Conservation (phyloP, 768 basidiomycete genomes). For the Megacollybia marginata region DNA sequence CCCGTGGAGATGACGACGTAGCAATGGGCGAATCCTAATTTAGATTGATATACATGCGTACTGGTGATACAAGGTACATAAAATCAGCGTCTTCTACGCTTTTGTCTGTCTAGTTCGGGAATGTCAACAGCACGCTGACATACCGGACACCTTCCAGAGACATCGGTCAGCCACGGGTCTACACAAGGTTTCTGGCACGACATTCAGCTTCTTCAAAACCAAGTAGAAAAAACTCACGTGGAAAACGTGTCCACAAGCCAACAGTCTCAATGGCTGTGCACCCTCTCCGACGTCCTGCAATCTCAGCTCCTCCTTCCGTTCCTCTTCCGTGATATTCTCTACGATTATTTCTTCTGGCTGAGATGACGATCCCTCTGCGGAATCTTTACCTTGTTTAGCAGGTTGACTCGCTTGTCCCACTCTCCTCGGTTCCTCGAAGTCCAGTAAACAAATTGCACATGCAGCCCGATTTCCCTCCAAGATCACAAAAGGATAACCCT, state of each 20-base stretch:
- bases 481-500: slow-evolving; percentile 74
- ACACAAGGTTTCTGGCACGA: slow-evolving; percentile 69
- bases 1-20: not conserved
- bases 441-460: slow-evolving; percentile 80
- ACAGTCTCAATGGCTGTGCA: slow-evolving; percentile 65
- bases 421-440: slow-evolving; percentile 68
- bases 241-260: slow-evolving; percentile 83
- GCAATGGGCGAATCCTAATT: no score
- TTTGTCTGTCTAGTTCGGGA: slow-evolving; percentile 26
- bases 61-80: no score
- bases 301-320: slow-evolving; percentile 34
- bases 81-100: not conserved
- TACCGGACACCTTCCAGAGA: slow-evolving; percentile 82
- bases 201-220: slow-evolving; percentile 3
- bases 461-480: slow-evolving; percentile 78
- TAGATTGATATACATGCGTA: no score
- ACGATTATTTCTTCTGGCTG: slow-evolving; percentile 18
- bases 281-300: slow-evolving; percentile 71
- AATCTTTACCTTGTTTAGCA: slow-evolving; percentile 8
- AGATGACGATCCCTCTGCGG: not conserved
- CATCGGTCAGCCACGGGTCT: slow-evolving; percentile 82
- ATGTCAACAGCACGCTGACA: slow-evolving; percentile 73
- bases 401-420: slow-evolving; percentile 14
- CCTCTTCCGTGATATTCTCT: slow-evolving; percentile 30
- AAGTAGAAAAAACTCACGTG: slow-evolving; percentile 50